Conservation (phyloP, 306 rosid species). For the Benincasa hispida region DNA sequence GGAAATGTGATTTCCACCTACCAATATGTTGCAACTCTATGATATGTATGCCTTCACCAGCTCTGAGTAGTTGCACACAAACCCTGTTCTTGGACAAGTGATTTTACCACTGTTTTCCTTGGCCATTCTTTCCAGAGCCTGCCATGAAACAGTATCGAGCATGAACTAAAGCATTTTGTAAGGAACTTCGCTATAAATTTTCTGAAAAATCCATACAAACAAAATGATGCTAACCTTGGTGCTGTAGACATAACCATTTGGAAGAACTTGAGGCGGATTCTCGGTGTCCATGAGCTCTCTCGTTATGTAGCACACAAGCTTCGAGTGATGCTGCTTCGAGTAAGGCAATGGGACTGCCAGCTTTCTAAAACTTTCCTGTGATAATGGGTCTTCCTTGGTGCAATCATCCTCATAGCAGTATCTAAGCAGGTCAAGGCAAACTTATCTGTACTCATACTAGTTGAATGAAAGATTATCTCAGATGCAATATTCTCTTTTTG, state of each 20-base stretch:
- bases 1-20: neutral
- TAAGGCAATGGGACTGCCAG: constrained; percentile 73
- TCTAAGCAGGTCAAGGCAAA: constrained; percentile 65
- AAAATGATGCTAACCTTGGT: constrained; percentile 42
- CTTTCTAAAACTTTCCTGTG: constrained; percentile 75
- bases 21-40: constrained; percentile 2
- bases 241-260: constrained; percentile 92
- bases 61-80: constrained; percentile 40
- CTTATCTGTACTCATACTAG: neutral
- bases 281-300: constrained; percentile 94
- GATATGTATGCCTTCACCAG: constrained; percentile 73
- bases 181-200: neutral
- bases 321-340: constrained; percentile 90
- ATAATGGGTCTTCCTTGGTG: constrained; percentile 92
- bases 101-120: constrained; percentile 59
- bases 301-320: constrained; percentile 94
- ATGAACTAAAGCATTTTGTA: neutral
- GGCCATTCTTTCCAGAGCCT: constrained; percentile 95
- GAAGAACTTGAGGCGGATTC: constrained; percentile 90
- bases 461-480: neutral
- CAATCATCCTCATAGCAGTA: constrained; percentile 91
- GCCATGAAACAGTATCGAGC: constrained; percentile 13
- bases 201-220: neutral
- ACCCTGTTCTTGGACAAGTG: constrained; percentile 77
- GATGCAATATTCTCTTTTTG: neutral